Evolutionary conservation across 306 rosid species (phyloP).

Genomic region (Prunus mongolica): DNA sequence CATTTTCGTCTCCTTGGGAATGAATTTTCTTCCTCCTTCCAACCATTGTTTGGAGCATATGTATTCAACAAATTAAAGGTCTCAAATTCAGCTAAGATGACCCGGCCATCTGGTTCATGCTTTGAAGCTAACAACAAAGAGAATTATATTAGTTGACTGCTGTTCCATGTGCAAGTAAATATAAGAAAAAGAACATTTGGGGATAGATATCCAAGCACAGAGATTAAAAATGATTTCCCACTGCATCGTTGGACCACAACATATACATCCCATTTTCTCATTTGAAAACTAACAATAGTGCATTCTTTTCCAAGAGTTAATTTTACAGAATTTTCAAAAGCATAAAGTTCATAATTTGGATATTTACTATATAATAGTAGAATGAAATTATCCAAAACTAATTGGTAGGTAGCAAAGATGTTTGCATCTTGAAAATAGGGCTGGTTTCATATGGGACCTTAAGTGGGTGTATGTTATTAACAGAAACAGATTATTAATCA

Average conservation of each 20-base stretch:
- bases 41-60: conserved; percentile 90
- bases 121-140: conserved; percentile 67
- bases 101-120: conserved; percentile 94
- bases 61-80: conserved; percentile 76
- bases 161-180: conserved; percentile 15
- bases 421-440: background rate
- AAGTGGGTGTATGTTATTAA: background rate
- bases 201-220: background rate
- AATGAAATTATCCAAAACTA: background rate
- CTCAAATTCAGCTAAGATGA: conserved; percentile 86
- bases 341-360: background rate
- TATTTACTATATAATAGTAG: background rate
- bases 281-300: background rate
- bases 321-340: background rate
- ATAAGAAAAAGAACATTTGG: conserved; percentile 6
- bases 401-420: background rate
- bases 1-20: conserved; percentile 95
- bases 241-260: background rate
- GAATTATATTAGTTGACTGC: conserved; percentile 15
- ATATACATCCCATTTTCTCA: background rate
- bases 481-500: conserved; percentile 3
- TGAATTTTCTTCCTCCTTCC: conserved; percentile 96
- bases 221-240: background rate
- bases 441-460: background rate
- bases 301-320: background rate